A percentile compares a stretch with the other conserved stretches of the same genome.
phyloP scores from a whole-genome alignment of 306 rosid species.

The Vachellia pachyceras region DNA sequence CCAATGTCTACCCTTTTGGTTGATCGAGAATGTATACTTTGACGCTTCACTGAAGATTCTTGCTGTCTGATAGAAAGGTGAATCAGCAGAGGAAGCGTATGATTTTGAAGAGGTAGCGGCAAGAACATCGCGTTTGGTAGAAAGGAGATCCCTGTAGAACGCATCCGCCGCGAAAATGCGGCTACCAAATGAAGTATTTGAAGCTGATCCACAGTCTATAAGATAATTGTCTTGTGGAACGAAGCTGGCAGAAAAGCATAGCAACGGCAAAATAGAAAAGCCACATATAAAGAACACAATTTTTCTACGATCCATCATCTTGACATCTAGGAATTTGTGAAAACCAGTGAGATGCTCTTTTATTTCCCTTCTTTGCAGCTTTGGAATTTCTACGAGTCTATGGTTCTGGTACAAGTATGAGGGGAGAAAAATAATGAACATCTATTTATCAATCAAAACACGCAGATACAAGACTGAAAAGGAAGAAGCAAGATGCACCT shows the following conservation, averaged over 20 bases:
- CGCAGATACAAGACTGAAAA: conserved; percentile 7
- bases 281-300: conserved; percentile 50
- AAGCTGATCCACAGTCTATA: conserved; percentile 79
- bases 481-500: conserved; percentile 38
- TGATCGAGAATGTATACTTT: conserved; percentile 67
- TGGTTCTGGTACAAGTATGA: conserved; percentile 30
- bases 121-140: conserved; percentile 64
- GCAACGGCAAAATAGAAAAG: conserved; percentile 50
- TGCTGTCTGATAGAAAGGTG: conserved; percentile 70
- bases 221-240: conserved; percentile 73
- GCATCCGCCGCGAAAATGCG: conserved; percentile 71
- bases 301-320: conserved; percentile 51
- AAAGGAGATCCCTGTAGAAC: conserved; percentile 59
- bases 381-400: conserved; percentile 11
- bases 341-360: background rate
- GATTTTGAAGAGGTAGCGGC: conserved; percentile 55
- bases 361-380: conserved; percentile 12
- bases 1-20: conserved; percentile 76
- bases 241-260: conserved; percentile 56
- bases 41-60: conserved; percentile 72
- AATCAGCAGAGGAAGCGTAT: conserved; percentile 47
- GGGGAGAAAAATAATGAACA: conserved; percentile 17
- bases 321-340: conserved; percentile 1
- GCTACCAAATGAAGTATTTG: conserved; percentile 60
- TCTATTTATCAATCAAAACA: conserved; percentile 15